Base-by-base conservation (phyloP, 2,329 filamentous ascomycete species). In the Diaporthe helianthi region DNA sequence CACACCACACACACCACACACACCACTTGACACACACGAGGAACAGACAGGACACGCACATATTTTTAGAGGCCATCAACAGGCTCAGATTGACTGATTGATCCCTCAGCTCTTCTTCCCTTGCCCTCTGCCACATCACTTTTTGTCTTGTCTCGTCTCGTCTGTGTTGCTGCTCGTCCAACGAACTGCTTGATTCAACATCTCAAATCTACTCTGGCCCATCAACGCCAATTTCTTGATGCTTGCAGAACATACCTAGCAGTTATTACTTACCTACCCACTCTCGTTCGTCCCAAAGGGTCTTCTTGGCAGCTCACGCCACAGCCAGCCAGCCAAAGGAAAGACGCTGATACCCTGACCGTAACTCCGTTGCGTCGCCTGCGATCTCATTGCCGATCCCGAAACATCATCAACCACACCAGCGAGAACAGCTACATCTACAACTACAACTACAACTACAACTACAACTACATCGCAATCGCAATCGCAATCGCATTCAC, bases 251-350 rank as follows among this genome's bases (percentile, higher is more conserved):
- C 36, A 38, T 15, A 38, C 36, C 5, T 4, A 38, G 36, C 4
- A 38, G 5, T 38, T n/a, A 44, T n/a, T n/a, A 12, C n/a, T 9
- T 41, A 36, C 31, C 52, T 29, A 53, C 33, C 67, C 49, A 29
- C 58, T n/a, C 58, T 63, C 58, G 41, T 63, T 63, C 58, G 44
- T 63, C 44, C 58, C 26, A 63, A 49, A n/a, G 44, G 58, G n/a
- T n/a, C n/a, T n/a, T 63, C 44, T 63, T 63, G 58, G 58, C 58
- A 36, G 29, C 58, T 63, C 58, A 63, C 44, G 49, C 58, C 58
- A 63, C 58, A 36, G 41, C 19, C 58, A 36, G 41, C 41, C 52
- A 36, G 36, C 36, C 36, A 38, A 13, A 36, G 33, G n/a, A 13
- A 61, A 60, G 58, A 49, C 44, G 36, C 58, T 36, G 58, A 63